Evolutionary conservation across 2,329 filamentous ascomycete genomes (phyloP).

Genomic region (Amauroascus verrucosus): DNA sequence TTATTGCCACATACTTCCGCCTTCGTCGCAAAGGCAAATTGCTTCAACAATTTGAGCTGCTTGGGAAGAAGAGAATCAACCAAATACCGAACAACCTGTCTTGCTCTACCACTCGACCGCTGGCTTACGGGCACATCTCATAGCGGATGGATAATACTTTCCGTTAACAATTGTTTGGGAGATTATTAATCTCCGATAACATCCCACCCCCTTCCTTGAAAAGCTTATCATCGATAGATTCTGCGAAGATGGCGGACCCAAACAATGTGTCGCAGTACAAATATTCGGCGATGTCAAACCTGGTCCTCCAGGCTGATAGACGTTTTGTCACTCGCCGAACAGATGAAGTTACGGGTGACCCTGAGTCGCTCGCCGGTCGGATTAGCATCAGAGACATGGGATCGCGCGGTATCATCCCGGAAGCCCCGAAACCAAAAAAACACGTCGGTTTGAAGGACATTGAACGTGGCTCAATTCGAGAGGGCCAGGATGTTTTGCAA

Average conservation of each 20-base stretch:
- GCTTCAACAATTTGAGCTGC: neutral
- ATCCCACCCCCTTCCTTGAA: neutral
- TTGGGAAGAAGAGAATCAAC: neutral
- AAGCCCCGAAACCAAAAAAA: constrained; percentile 73
- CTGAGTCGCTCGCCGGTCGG: constrained; percentile 89
- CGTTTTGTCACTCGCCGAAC: constrained; percentile 85
- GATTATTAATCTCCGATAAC: constrained; percentile 11
- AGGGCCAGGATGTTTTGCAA: constrained; percentile 73
- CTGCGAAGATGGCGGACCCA: constrained; percentile 55
- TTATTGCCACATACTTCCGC: constrained; percentile 5
- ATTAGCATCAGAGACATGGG: constrained; percentile 95
- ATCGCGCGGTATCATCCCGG: constrained; percentile 65
- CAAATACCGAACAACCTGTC: neutral
- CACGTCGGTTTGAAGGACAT: constrained; percentile 56
- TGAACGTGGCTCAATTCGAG: constrained; percentile 63
- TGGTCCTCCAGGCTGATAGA: constrained; percentile 99
- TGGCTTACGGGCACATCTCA: neutral
- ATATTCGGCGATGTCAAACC: constrained; percentile 99
- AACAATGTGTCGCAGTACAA: constrained; percentile 91
- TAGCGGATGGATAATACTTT: neutral
- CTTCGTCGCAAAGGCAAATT: neutral
- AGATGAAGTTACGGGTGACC: constrained; percentile 93
- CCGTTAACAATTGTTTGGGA: neutral
- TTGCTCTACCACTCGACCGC: neutral
- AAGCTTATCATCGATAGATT: constrained; percentile 9